Evolutionary conservation across 768 basidiomycete genomes (phyloP).

Genomic region (Suillus spraguei): DNA sequence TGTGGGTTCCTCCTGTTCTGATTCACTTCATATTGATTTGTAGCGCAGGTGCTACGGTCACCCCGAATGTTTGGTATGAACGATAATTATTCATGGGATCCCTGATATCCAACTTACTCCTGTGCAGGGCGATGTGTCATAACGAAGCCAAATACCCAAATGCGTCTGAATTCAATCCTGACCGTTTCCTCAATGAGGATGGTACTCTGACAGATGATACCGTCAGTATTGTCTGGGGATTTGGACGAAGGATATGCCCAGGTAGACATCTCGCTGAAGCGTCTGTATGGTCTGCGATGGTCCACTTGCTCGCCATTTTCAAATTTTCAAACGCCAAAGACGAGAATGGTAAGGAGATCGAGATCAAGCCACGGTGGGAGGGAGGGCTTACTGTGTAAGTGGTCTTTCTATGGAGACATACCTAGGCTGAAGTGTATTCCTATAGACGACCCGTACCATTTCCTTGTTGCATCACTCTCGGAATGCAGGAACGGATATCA

Average conservation of each 20-base stretch:
- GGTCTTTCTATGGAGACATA: not conserved
- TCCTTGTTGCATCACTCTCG: not conserved
- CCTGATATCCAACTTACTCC: not conserved
- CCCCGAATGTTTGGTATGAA: slow-evolving; percentile 14
- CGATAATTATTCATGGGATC: not conserved
- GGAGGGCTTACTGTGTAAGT: slow-evolving; percentile 18
- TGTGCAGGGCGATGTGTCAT: slow-evolving; percentile 36
- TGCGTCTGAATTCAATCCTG: slow-evolving; percentile 40
- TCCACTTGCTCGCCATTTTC: slow-evolving; percentile 21
- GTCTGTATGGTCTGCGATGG: slow-evolving; percentile 28
- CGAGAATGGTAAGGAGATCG: slow-evolving; percentile 22
- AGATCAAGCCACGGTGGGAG: slow-evolving; percentile 17
- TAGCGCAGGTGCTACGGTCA: slow-evolving; percentile 7
- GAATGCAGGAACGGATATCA: not conserved
- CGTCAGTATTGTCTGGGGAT: slow-evolving; percentile 24
- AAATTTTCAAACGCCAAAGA: slow-evolving; percentile 21
- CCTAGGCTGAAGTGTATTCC: not conserved
- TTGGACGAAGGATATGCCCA: slow-evolving; percentile 33
- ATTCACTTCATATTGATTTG: slow-evolving; percentile 1
- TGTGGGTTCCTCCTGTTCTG: not conserved
- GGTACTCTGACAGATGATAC: slow-evolving; percentile 21
- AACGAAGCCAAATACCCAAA: slow-evolving; percentile 37
- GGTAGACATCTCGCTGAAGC: slow-evolving; percentile 29
- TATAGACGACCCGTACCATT: not conserved
- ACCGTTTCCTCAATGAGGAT: slow-evolving; percentile 39